A percentile compares a stretch with the other conserved stretches of the same genome.
phyloP scores from a whole-genome alignment of 768 basidiomycete species.

The Calocybe indica region DNA sequence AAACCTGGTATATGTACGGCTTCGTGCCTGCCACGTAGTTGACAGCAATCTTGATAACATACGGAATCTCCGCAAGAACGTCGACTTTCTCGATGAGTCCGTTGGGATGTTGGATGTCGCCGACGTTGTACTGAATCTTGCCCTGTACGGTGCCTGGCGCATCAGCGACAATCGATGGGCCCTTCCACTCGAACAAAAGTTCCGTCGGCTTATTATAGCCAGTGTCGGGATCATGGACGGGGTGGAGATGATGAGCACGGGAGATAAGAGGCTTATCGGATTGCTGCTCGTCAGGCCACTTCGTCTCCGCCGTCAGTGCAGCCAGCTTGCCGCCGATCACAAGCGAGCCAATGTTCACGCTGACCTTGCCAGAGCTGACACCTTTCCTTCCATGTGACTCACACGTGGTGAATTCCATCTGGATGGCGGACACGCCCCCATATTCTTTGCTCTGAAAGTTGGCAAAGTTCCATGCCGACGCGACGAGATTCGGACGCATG shows the following conservation, averaged over 20 bases:
- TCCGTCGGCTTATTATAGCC: slow-evolving; percentile 70
- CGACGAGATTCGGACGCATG: slow-evolving; percentile 93
- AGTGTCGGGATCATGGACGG: slow-evolving; percentile 69
- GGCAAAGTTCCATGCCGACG: slow-evolving; percentile 92
- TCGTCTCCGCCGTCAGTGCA: slow-evolving; percentile 74
- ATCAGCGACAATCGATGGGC: slow-evolving; percentile 50
- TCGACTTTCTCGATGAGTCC: slow-evolving; percentile 92
- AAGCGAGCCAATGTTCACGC: slow-evolving; percentile 79
- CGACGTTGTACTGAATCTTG: slow-evolving; percentile 50
- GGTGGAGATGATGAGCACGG: slow-evolving; percentile 57
- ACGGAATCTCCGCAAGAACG: slow-evolving; percentile 91
- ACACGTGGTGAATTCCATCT: slow-evolving; percentile 94
- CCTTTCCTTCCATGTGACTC: slow-evolving; percentile 76
- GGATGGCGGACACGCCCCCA: slow-evolving; percentile 76
- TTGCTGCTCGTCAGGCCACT: slow-evolving; percentile 57
- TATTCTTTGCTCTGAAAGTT: slow-evolving; percentile 78
- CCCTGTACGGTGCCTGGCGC: slow-evolving; percentile 52
- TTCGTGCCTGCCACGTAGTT: slow-evolving; percentile 92
- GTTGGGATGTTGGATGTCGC: slow-evolving; percentile 48
- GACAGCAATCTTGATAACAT: slow-evolving; percentile 86
- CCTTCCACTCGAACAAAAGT: slow-evolving; percentile 76
- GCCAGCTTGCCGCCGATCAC: slow-evolving; percentile 77
- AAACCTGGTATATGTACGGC: slow-evolving; percentile 90
- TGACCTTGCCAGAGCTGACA: slow-evolving; percentile 74
- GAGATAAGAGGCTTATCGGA: slow-evolving; percentile 47